These are phyloP conservation scores for Nepenthes gracilis DNA, from an alignment of 148 eudicot species.

Conservation along the genomic window DNA sequence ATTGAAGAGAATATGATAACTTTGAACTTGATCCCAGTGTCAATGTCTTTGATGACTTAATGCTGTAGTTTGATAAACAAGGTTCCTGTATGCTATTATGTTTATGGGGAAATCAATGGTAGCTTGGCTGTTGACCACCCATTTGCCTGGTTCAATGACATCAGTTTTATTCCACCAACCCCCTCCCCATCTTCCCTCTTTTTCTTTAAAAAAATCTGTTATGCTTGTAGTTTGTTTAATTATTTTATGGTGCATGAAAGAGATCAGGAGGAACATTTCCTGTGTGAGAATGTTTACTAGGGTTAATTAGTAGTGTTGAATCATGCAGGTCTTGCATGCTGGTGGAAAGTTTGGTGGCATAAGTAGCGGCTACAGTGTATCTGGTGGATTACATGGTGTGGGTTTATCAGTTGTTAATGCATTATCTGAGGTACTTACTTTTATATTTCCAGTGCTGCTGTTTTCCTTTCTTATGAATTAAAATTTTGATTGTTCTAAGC, in stretches of 20 bases:
- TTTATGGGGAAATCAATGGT: too few species aligned
- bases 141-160: too few species aligned
- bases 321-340: slow-evolving; percentile 86
- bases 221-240: too few species aligned
- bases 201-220: too few species aligned
- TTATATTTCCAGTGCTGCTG: background rate
- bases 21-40: too few species aligned
- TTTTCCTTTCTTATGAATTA: background rate
- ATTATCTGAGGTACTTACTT: slow-evolving; percentile 68
- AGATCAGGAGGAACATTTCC: slow-evolving; percentile 2
- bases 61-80: too few species aligned
- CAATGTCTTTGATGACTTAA: too few species aligned
- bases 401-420: slow-evolving; percentile 97
- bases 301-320: background rate
- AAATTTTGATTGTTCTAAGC: background rate
- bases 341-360: slow-evolving; percentile 98
- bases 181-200: too few species aligned
- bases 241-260: background rate
- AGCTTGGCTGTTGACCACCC: too few species aligned
- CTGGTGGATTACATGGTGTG: slow-evolving; percentile 96
- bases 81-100: too few species aligned
- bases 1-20: too few species aligned
- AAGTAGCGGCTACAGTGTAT: slow-evolving; percentile 96
- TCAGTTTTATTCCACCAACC: too few species aligned
- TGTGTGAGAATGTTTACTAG: background rate